phyloP scores from a whole-genome alignment of 257 asterid species.

The Lavandula angustifolia region DNA sequence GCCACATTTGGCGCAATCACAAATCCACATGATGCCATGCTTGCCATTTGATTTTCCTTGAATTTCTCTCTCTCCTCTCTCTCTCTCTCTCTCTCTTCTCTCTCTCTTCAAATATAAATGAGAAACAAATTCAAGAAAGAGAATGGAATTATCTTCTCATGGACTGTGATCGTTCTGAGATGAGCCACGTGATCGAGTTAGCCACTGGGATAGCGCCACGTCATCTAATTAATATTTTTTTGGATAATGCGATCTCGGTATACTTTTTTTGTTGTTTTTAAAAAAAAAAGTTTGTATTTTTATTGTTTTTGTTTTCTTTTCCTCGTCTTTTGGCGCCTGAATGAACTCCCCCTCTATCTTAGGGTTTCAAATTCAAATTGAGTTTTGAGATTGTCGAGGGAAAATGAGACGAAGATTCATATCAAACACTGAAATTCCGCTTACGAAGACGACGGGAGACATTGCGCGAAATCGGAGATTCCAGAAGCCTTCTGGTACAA shows the following conservation, averaged over 20 bases:
- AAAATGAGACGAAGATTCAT: slow-evolving; percentile 42
- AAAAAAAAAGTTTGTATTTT: no score
- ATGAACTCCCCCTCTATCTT: neutral
- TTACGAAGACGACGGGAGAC: slow-evolving; percentile 19
- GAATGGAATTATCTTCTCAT: slow-evolving; percentile 58
- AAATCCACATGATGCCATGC: slow-evolving; percentile 68
- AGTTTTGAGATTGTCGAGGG: slow-evolving; percentile 11
- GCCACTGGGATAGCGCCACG: slow-evolving; percentile 62
- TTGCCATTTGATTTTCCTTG: slow-evolving; percentile 44
- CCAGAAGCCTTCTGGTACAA: slow-evolving; percentile 39
- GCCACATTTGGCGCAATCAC: slow-evolving; percentile 52
- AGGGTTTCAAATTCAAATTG: slow-evolving; percentile 30
- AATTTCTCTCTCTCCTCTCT: neutral
- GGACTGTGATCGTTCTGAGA: slow-evolving; percentile 49
- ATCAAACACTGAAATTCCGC: slow-evolving; percentile 29
- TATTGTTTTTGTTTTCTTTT: no score
- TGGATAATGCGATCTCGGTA: slow-evolving; percentile 58
- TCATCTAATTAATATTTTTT: slow-evolving; percentile 39
- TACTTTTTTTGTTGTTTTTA: neutral
- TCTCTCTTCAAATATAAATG: slow-evolving; percentile 5
- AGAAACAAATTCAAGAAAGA: slow-evolving; percentile 20
- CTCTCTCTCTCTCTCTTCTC: slow-evolving; percentile 1
- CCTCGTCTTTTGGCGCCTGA: neutral
- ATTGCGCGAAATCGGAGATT: slow-evolving; percentile 35
- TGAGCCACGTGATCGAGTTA: slow-evolving; percentile 28